Evolutionary conservation across 2,329 filamentous ascomycete species (phyloP), one percentile per base, ranked within the genome.

Genomic region (Zymoseptoria brevis): DNA sequence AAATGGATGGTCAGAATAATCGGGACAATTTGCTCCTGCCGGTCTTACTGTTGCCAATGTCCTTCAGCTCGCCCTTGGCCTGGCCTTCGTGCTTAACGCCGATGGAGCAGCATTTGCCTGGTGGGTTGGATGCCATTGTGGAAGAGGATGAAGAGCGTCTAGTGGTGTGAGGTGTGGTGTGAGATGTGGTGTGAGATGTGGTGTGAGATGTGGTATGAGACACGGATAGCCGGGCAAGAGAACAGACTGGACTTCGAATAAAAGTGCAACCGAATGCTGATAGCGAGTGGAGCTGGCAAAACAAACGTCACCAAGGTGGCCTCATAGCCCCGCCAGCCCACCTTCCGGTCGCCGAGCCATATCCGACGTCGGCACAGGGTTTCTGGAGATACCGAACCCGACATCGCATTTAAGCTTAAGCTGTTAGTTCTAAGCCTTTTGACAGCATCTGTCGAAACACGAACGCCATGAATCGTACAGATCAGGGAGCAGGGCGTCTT

Each of bases 81-180:
- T 66, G 54, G 52, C 72, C 72, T 61, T 73, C 69, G 57, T 74
- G 72, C 62, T 68, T 71, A 61, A 74, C 72, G 60, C 72, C 72
- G 60, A 73, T 64, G 59, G 72, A 74, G 71, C 72, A 74, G 68
- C 72, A 74, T 56, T 67, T 67, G 53, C 60, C 70, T 49, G 69
- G 69, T 61, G 70, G 67, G 63, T 74, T 67, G 35, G 72, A 74
- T 50, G 72, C 68, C 72, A 74, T 74, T n/a, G n/a, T n/a, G n/a
- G n/a, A n/a, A n/a, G n/a, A n/a, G n/a, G n/a, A n/a, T n/a, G n/a
- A n/a, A n/a, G n/a, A n/a, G n/a, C n/a, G n/a, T n/a, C n/a, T n/a
- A n/a, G n/a, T n/a, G n/a, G n/a, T n/a, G n/a, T n/a, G n/a, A n/a
- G n/a, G n/a, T n/a, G n/a, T n/a, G n/a, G 35, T 45, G 35, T 45